phyloP scores from a whole-genome alignment of 495 filamentous ascomycete species.

The Xylaria telfairii region DNA sequence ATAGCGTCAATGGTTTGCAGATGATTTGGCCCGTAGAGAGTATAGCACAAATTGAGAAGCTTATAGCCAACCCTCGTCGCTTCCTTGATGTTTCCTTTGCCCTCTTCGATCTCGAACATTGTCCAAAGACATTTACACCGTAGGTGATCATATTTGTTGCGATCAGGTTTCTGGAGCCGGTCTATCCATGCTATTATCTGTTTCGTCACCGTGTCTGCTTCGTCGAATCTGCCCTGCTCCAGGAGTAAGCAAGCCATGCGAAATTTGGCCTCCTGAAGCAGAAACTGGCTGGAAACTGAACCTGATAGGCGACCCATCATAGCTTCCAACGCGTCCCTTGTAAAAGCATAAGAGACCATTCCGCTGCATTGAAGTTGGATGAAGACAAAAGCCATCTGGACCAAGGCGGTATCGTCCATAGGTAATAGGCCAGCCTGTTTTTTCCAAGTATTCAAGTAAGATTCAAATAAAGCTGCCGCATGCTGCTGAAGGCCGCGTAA shows the following conservation, averaged over 20 bases:
- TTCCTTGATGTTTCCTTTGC: slow-evolving; percentile 27
- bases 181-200: slow-evolving; percentile 37
- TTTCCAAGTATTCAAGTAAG: slow-evolving; percentile 37
- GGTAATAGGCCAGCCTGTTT: slow-evolving; percentile 30
- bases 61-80: slow-evolving; percentile 27
- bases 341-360: slow-evolving; percentile 30
- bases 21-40: slow-evolving; percentile 33
- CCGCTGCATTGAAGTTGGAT: slow-evolving; percentile 39
- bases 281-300: slow-evolving; percentile 31
- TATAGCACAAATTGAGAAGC: slow-evolving; percentile 30
- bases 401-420: slow-evolving; percentile 28
- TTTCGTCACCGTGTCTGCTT: slow-evolving; percentile 27
- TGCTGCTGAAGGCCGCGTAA: slow-evolving; percentile 31
- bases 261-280: slow-evolving; percentile 36
- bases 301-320: slow-evolving; percentile 28
- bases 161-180: neutral
- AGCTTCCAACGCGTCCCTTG: slow-evolving; percentile 27
- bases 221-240: slow-evolving; percentile 25
- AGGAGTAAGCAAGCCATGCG: slow-evolving; percentile 33
- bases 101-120: slow-evolving; percentile 37
- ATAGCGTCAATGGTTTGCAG: slow-evolving; percentile 38
- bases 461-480: slow-evolving; percentile 36
- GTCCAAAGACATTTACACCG: slow-evolving; percentile 34
- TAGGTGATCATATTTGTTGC: slow-evolving; percentile 27
- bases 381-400: slow-evolving; percentile 38